phyloP scores from a whole-genome alignment of 768 basidiomycete species.

The Lentinula edodes region DNA sequence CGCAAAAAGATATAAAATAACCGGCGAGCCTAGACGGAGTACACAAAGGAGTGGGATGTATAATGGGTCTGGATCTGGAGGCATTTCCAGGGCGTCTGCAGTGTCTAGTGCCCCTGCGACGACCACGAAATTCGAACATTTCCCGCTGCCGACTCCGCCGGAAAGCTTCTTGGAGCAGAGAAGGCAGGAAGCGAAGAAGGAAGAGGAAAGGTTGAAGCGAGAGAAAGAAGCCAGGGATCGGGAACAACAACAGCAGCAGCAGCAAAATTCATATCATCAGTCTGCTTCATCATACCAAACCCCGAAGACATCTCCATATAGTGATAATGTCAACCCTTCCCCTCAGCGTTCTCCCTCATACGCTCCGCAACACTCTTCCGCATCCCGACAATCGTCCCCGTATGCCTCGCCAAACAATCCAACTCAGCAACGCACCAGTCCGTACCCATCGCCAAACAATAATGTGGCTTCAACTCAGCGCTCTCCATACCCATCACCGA shows the following conservation, averaged over 20 bases:
- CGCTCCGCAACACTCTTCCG: not conserved
- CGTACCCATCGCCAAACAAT: not conserved
- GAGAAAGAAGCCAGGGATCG: not conserved
- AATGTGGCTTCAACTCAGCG: not conserved
- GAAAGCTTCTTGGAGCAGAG: not conserved
- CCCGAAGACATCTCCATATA: not conserved
- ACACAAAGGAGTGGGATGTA: no score
- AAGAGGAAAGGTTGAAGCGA: not conserved
- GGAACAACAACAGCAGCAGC: not conserved
- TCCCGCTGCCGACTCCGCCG: constrained; percentile 4
- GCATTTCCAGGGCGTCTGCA: not conserved
- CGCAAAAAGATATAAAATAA: not conserved
- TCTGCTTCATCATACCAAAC: constrained; percentile 2
- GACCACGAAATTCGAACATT: not conserved
- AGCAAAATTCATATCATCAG: not conserved
- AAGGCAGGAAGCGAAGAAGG: not conserved
- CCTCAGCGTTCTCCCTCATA: constrained; percentile 1
- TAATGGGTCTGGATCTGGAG: not conserved
- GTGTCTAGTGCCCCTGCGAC: not conserved
- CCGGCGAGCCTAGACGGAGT: not conserved
- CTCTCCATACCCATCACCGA: constrained; percentile 4
- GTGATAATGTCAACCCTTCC: not conserved
- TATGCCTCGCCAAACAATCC: not conserved
- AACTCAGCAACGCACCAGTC: not conserved
- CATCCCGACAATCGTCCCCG: not conserved